These are phyloP conservation scores for Laburnicola sp. DNA, from an alignment of 2,329 filamentous ascomycete genomes.

Conservation along the genomic window DNA sequence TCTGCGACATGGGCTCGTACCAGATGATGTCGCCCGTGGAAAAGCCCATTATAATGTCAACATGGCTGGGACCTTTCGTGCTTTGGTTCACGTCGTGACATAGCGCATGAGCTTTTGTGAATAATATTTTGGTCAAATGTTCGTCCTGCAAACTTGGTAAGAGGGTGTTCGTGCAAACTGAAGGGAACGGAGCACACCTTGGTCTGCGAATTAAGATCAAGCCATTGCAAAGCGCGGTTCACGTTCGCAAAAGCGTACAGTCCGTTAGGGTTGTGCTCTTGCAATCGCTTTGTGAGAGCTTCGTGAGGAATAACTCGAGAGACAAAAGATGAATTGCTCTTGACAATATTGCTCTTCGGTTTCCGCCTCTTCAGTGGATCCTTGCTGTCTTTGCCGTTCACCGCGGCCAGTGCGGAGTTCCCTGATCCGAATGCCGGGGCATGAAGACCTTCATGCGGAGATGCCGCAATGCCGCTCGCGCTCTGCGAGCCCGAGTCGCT, in stretches of 20 bases:
- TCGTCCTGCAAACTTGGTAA: constrained; percentile 64
- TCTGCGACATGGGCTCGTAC: constrained; percentile 96
- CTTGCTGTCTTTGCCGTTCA: constrained; percentile 69
- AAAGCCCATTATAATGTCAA: constrained; percentile 94
- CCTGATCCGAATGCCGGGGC: constrained; percentile 80
- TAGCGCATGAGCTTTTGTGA: constrained; percentile 92
- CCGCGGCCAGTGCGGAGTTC: constrained; percentile 68
- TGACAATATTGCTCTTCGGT: constrained; percentile 97
- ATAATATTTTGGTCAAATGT: constrained; percentile 91
- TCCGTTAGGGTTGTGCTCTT: constrained; percentile 76
- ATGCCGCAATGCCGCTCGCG: constrained; percentile 40
- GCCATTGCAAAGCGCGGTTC: constrained; percentile 93
- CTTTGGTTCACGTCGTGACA: constrained; percentile 89
- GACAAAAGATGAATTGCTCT: constrained; percentile 98
- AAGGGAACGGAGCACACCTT: constrained; percentile 56
- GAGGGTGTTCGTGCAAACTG: background rate
- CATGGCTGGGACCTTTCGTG: constrained; percentile 76
- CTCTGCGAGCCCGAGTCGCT: constrained; percentile 51
- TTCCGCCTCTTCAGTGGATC: constrained; percentile 75
- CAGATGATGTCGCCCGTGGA: constrained; percentile 97
- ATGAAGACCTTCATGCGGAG: constrained; percentile 36
- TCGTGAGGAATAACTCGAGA: constrained; percentile 95
- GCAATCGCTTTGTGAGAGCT: constrained; percentile 72
- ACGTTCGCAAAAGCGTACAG: constrained; percentile 93
- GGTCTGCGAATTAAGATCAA: constrained; percentile 76